Base-by-base conservation (phyloP, 345 rosid genomes). In the Mercurialis annua region DNA sequence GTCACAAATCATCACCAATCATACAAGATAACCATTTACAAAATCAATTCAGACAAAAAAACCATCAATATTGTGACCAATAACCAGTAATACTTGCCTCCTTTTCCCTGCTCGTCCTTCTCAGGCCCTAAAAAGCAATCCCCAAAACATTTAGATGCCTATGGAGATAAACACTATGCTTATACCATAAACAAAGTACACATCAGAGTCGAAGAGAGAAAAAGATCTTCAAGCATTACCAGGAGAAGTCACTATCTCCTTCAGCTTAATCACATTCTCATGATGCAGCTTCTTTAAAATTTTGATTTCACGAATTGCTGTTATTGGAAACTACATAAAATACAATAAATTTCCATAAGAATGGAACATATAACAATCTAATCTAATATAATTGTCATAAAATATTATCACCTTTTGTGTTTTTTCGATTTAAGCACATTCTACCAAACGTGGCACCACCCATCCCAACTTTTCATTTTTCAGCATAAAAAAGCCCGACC, bases 241-340 rank as follows among this genome's bases (percentile, higher is more conserved):
- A 58, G 88, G 87, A 54, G 93, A 87, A 15, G 88, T 87, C 62
- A 87, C 93, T 40, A 87, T 85, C 80, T 87, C 93, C 73, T 87
- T 87, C 71, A 87, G 72, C 74, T 87, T 82, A 27, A 85, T 84
- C 16, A 87, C 88, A 61, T 87, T 87, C 44, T 85, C 90, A 71
- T 87, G 90, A 66, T 82, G 85, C 15, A 87, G 80, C 80, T 87
- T 87, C 86, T 87, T 87, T 62, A 85, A 70, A 82, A 87, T 85
- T 78, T 87, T 87, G 72, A 87, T 87, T 77, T 87, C 93, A 52
- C 93, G 87, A 34, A 87, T 85, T 36, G 93, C 93, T n/a, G 93
- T 87, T 15, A 87, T 87, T 4, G 93, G 90, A 46, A 87, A 87
- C 93, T 87, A 79, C 77, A 71, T 44, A 66, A 18, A 61, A 6